Percentiles rank a stretch among this genome's conserved stretches.
These are phyloP conservation scores for Ilyonectria destructans DNA, from an alignment of 2,329 filamentous ascomycete genomes.

Conservation along the genomic window DNA sequence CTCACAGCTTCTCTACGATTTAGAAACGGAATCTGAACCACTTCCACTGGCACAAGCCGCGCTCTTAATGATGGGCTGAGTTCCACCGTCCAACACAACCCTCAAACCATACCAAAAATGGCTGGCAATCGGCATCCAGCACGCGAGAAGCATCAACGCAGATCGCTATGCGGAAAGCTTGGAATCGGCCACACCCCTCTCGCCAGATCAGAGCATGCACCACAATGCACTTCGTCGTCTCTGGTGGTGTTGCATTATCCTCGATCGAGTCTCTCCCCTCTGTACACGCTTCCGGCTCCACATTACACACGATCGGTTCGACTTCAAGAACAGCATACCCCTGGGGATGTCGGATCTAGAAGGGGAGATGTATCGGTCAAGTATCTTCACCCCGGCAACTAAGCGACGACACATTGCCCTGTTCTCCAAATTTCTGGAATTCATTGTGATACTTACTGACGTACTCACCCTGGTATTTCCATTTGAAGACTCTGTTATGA, in stretches of 20 bases:
- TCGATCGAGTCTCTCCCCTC: neutral
- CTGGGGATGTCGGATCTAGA: neutral
- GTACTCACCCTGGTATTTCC: neutral
- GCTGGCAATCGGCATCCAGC: neutral
- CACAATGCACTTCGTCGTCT: constrained; percentile 1
- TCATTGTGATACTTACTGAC: neutral
- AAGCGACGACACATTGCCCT: neutral
- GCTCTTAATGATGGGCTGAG: neutral
- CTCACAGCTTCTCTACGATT: neutral
- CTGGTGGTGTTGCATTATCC: constrained; percentile 10
- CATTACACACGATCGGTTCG: constrained; percentile 6
- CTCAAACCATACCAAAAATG: neutral
- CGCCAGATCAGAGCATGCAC: neutral
- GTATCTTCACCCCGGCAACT: neutral
- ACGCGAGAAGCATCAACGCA: constrained; percentile 5
- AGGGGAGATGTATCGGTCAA: constrained; percentile 1
- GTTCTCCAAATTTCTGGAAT: neutral
- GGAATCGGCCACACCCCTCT: neutral
- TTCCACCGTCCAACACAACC: neutral
- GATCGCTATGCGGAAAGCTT: neutral
- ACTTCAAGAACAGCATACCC: neutral
- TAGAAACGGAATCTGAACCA: neutral
- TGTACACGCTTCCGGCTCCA: constrained; percentile 2
- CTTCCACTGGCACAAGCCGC: neutral
- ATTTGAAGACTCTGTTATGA: neutral